These are phyloP conservation scores for Exophiala sp. DNA, from an alignment of 2,329 filamentous ascomycete genomes.

Conservation along the genomic window DNA sequence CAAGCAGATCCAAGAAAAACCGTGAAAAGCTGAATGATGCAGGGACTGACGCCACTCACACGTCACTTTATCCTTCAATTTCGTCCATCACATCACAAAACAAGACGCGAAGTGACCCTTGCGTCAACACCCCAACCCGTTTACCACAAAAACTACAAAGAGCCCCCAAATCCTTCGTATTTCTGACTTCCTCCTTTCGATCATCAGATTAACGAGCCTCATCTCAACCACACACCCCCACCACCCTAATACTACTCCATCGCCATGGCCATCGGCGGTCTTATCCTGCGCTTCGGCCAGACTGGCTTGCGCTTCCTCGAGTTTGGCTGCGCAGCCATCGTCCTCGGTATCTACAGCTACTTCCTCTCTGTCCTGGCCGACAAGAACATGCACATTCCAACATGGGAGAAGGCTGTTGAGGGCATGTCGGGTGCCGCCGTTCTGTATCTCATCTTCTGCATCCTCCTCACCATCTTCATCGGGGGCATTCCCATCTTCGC, in stretches of 20 bases:
- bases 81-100: slow-evolving; percentile 1
- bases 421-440: slow-evolving; percentile 73
- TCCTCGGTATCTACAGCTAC: slow-evolving; percentile 78
- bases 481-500: slow-evolving; percentile 72
- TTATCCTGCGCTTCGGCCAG: slow-evolving; percentile 66
- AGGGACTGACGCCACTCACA: no score
- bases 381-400: slow-evolving; percentile 61
- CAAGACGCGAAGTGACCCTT: no score
- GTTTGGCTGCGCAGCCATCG: slow-evolving; percentile 67
- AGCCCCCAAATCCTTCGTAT: slow-evolving; percentile 2
- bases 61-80: no score
- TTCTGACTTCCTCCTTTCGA: not conserved
- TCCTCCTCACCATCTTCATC: slow-evolving; percentile 73
- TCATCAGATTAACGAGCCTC: not conserved
- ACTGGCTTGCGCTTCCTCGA: slow-evolving; percentile 71
- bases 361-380: slow-evolving; percentile 71
- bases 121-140: not conserved
- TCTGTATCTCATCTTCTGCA: slow-evolving; percentile 69
- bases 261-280: slow-evolving; percentile 58
- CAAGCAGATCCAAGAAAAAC: not conserved
- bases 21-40: no score
- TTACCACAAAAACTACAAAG: slow-evolving; percentile 10
- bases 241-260: not conserved
- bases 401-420: slow-evolving; percentile 68
- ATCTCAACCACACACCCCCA: not conserved